A percentile compares a stretch with the other conserved stretches of the same genome.
Conservation (phyloP, 73 alveolate genomes). For the Tetrahymena borealis region DNA sequence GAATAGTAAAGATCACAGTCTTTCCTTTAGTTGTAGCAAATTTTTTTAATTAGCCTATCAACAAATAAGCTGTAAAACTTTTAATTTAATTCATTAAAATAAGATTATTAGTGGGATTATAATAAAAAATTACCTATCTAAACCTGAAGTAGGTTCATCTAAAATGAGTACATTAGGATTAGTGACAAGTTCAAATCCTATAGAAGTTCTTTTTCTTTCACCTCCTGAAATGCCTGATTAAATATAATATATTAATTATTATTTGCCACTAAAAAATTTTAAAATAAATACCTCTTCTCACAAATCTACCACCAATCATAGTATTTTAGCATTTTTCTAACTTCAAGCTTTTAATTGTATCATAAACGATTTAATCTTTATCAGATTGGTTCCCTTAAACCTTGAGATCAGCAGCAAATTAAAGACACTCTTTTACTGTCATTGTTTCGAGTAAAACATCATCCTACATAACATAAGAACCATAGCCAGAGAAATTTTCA, state of each 20-base stretch:
- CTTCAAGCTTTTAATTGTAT: constrained; percentile 12
- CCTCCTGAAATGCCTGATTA: constrained; percentile 25
- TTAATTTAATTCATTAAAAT: too few relatives aligned
- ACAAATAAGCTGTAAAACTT: not conserved
- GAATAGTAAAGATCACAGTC: constrained; percentile 22
- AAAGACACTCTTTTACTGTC: constrained; percentile 19
- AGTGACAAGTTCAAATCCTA: constrained; percentile 41
- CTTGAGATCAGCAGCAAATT: constrained; percentile 49
- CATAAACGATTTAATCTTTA: not conserved
- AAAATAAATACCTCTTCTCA: too few relatives aligned
- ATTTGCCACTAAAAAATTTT: too few relatives aligned
- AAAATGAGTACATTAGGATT: constrained; percentile 19
- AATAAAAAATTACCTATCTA: constrained; percentile 5
- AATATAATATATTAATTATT: too few relatives aligned
- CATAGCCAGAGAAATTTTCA: constrained; percentile 47
- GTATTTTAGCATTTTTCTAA: constrained; percentile 20
- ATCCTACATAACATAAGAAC: constrained; percentile 73
- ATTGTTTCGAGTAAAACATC: constrained; percentile 38
- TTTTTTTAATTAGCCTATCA: too few relatives aligned
- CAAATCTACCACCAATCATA: constrained; percentile 9
- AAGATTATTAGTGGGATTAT: not conserved
- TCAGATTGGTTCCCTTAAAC: constrained; percentile 5
- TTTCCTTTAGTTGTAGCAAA: not conserved
- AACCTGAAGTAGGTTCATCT: constrained; percentile 37
- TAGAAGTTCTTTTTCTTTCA: constrained; percentile 44